phyloP scores from a whole-genome alignment of 495 filamentous ascomycete species.

The Hypoxylon fragiforme region DNA sequence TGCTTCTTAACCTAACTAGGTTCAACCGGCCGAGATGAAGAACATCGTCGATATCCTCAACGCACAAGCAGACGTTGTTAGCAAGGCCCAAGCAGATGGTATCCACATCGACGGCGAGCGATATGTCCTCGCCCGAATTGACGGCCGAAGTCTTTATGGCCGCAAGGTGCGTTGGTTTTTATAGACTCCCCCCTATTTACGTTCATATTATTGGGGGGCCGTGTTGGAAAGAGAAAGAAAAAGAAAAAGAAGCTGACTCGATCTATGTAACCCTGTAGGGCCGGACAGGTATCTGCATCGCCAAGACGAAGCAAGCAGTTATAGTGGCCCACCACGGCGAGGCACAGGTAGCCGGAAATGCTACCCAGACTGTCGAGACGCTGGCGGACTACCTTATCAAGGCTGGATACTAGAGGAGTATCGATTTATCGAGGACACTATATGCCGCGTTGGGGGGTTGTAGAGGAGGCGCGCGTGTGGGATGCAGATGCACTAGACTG shows the following conservation, averaged over 20 bases:
- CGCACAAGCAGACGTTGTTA: constrained; percentile 49
- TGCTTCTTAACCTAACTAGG: constrained; percentile 44
- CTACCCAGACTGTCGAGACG: constrained; percentile 65
- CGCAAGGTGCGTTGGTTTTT: constrained; percentile 66
- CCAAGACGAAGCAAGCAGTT: constrained; percentile 82
- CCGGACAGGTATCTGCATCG: constrained; percentile 75
- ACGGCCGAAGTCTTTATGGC: constrained; percentile 78
- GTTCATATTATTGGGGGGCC: not conserved
- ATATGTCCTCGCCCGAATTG: constrained; percentile 72
- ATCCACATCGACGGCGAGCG: constrained; percentile 69
- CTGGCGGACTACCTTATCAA: constrained; percentile 75
- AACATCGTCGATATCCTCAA: constrained; percentile 50
- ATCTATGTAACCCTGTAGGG: constrained; percentile 56
- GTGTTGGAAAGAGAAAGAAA: not conserved
- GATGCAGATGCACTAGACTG: constrained; percentile 12
- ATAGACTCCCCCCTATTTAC: no score
- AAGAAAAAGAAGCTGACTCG: not conserved
- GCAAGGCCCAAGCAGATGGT: constrained; percentile 58
- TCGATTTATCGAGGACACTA: not conserved
- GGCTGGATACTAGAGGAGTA: constrained; percentile 62
- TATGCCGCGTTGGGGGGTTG: not conserved
- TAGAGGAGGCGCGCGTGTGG: constrained; percentile 5
- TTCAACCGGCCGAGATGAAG: constrained; percentile 63
- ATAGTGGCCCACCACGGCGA: constrained; percentile 86
- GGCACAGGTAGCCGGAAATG: constrained; percentile 63